Evolutionary conservation across 2,329 filamentous ascomycete genomes (phyloP).

Genomic region (Aspergillus proliferans): DNA sequence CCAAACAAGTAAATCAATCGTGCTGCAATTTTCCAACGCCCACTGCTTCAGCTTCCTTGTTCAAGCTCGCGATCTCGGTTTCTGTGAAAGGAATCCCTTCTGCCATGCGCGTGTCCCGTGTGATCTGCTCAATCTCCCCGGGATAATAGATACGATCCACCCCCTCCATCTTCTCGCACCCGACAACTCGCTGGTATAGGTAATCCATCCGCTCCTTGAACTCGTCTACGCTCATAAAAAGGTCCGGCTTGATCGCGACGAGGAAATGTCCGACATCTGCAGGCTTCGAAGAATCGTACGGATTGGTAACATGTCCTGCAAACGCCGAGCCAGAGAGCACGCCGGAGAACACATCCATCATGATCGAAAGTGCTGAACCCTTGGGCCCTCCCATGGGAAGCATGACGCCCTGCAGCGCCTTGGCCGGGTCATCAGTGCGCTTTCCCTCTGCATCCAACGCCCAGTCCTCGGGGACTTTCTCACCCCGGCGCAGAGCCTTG

Average conservation of each 20-base stretch:
- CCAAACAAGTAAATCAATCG: background rate
- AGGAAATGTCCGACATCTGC: slow-evolving; percentile 71
- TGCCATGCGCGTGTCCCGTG: slow-evolving; percentile 31
- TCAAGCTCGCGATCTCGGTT: background rate
- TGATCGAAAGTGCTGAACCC: slow-evolving; percentile 67
- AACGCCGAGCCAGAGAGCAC: slow-evolving; percentile 70
- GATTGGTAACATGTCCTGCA: slow-evolving; percentile 68
- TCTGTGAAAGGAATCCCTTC: background rate
- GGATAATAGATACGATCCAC: slow-evolving; percentile 54
- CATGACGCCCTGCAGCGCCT: slow-evolving; percentile 72
- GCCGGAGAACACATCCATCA: slow-evolving; percentile 87
- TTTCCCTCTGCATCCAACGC: slow-evolving; percentile 65
- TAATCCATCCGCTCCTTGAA: slow-evolving; percentile 58
- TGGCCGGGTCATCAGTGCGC: slow-evolving; percentile 64
- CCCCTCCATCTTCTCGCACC: slow-evolving; percentile 47
- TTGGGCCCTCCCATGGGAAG: slow-evolving; percentile 81
- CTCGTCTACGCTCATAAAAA: slow-evolving; percentile 65
- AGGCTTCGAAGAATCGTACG: slow-evolving; percentile 64
- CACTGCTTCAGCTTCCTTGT: background rate
- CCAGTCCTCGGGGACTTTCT: slow-evolving; percentile 53
- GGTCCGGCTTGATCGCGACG: slow-evolving; percentile 64
- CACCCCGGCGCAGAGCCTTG: slow-evolving; percentile 37
- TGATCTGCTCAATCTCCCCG: slow-evolving; percentile 51
- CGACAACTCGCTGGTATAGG: slow-evolving; percentile 50
- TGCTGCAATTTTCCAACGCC: background rate